Conservation (phyloP, 2,329 filamentous ascomycete genomes). For the Dothistroma pini region DNA sequence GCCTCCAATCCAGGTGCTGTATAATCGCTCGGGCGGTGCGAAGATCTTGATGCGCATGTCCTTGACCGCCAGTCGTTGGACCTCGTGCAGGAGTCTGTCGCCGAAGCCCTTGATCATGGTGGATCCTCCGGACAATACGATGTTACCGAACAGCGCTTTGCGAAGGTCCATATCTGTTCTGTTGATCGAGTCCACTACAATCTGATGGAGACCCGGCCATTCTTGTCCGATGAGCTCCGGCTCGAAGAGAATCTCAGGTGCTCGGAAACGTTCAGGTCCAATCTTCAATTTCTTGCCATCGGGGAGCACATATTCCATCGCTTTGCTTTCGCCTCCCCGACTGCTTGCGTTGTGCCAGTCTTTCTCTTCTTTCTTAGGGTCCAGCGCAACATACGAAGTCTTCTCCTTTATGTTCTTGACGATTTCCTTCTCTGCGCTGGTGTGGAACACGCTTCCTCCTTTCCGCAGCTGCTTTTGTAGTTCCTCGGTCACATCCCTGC, state of each 20-base stretch:
- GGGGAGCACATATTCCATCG: slow-evolving; percentile 81
- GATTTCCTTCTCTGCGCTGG: slow-evolving; percentile 98
- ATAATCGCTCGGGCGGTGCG: slow-evolving; percentile 94
- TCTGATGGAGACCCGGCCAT: slow-evolving; percentile 95
- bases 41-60: slow-evolving; percentile 99
- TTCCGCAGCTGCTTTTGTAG: slow-evolving; percentile 88
- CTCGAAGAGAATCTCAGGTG: slow-evolving; percentile 95
- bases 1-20: slow-evolving; percentile 98
- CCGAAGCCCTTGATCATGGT: slow-evolving; percentile 97
- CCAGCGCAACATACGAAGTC: slow-evolving; percentile 82
- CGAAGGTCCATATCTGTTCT: slow-evolving; percentile 93
- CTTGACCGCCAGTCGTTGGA: slow-evolving; percentile 90
- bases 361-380: slow-evolving; percentile 92
- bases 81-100: slow-evolving; percentile 84
- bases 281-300: slow-evolving; percentile 95
- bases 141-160: slow-evolving; percentile 92
- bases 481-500: slow-evolving; percentile 92
- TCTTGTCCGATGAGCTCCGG: slow-evolving; percentile 95
- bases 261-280: slow-evolving; percentile 89
- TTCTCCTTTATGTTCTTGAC: slow-evolving; percentile 96
- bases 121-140: slow-evolving; percentile 92
- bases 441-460: slow-evolving; percentile 92
- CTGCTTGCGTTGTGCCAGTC: slow-evolving; percentile 74
- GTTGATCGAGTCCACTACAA: slow-evolving; percentile 93
- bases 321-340: slow-evolving; percentile 63